These are phyloP conservation scores for Auriculariales sp. DNA, from an alignment of 768 basidiomycete genomes.

Conservation along the genomic window DNA sequence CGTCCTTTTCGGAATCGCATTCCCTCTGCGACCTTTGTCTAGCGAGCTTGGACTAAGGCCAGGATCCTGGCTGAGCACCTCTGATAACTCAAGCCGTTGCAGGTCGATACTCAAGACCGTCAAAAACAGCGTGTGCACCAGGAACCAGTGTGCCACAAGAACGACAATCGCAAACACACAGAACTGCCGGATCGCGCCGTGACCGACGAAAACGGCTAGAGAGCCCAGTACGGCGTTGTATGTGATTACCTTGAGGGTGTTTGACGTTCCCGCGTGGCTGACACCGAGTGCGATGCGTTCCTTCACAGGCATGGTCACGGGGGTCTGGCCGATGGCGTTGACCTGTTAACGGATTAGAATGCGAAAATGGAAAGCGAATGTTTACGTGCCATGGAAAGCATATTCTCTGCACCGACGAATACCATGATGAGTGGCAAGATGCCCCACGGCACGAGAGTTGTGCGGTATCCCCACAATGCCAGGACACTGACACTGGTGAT, in stretches of 20 bases:
- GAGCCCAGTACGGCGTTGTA: slow-evolving; percentile 71
- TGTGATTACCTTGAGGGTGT: slow-evolving; percentile 80
- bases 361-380: slow-evolving; percentile 9
- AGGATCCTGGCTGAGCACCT: slow-evolving; percentile 65
- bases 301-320: slow-evolving; percentile 77
- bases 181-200: slow-evolving; percentile 69
- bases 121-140: slow-evolving; percentile 91
- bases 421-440: slow-evolving; percentile 86
- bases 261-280: slow-evolving; percentile 78
- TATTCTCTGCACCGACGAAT: slow-evolving; percentile 93
- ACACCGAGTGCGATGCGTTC: slow-evolving; percentile 85
- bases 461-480: slow-evolving; percentile 74
- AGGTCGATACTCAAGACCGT: slow-evolving; percentile 93
- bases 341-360: slow-evolving; percentile 32
- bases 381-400: slow-evolving; percentile 73
- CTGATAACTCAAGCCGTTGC: slow-evolving; percentile 81
- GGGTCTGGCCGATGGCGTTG: slow-evolving; percentile 71
- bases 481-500: slow-evolving; percentile 89
- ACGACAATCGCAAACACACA: slow-evolving; percentile 90
- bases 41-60: slow-evolving; percentile 16
- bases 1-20: slow-evolving; percentile 2
- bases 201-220: slow-evolving; percentile 58
- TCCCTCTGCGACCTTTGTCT: not conserved
- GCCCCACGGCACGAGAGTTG: slow-evolving; percentile 86
- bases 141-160: slow-evolving; percentile 91